These are phyloP conservation scores for Lotmaria passim DNA, from an alignment of 208 protist species.

Conservation along the genomic window DNA sequence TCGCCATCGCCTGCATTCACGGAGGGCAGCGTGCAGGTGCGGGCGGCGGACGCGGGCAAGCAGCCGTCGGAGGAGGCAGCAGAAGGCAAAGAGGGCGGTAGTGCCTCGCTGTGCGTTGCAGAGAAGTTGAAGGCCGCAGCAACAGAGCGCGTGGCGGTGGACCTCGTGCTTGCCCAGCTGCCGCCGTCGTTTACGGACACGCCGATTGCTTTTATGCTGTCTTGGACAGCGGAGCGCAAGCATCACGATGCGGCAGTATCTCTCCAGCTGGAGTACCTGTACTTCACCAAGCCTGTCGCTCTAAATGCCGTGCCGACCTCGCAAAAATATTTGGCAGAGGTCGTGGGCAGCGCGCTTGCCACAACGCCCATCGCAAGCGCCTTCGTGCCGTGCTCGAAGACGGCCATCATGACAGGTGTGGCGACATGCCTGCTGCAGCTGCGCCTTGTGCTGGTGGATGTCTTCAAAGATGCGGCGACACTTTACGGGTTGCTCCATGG, in stretches of 20 bases:
- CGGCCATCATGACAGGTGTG: conserved; percentile 38
- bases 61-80: not conserved
- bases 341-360: conserved; percentile 41
- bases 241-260: conserved; percentile 2
- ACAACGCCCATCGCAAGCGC: conserved; percentile 43
- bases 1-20: conserved; percentile 23
- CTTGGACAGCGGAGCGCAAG: conserved; percentile 54
- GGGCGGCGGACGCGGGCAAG: not conserved
- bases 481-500: conserved; percentile 67
- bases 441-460: conserved; percentile 55
- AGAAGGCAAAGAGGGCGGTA: not conserved
- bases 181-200: conserved; percentile 39
- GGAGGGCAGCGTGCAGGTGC: conserved; percentile 15
- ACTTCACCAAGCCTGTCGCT: conserved; percentile 57
- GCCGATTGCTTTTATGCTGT: conserved; percentile 39
- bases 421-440: conserved; percentile 42
- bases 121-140: conserved; percentile 48
- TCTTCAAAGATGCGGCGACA: conserved; percentile 71
- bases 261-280: conserved; percentile 55
- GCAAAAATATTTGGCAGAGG: conserved; percentile 40
- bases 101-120: conserved; percentile 20
- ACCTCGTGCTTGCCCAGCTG: conserved; percentile 32
- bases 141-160: conserved; percentile 34
- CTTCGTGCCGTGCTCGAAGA: conserved; percentile 57
- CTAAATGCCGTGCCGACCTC: conserved; percentile 27